These are phyloP conservation scores for Verbena officinalis DNA, from an alignment of 257 asterid genomes.

Conservation along the genomic window DNA sequence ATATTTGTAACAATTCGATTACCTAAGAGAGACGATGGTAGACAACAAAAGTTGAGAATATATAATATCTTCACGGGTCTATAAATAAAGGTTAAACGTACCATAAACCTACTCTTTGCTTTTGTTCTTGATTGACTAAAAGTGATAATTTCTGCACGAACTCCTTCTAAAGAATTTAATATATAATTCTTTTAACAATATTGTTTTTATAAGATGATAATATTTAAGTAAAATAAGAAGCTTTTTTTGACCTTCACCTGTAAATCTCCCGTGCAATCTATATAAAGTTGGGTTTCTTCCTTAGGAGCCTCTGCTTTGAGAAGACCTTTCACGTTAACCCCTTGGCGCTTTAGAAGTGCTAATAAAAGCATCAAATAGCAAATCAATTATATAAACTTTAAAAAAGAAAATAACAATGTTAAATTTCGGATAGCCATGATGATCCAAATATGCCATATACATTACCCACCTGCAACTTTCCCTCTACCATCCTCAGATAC, in stretches of 20 bases:
- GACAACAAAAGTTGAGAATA: constrained; percentile 3
- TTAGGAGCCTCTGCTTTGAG: constrained; percentile 87
- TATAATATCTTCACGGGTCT: background rate
- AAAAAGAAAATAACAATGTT: constrained; percentile 2
- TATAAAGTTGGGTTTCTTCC: constrained; percentile 81
- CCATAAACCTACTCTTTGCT: background rate
- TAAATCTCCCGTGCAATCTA: constrained; percentile 93
- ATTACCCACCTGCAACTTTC: constrained; percentile 92
- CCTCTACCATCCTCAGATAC: constrained; percentile 97
- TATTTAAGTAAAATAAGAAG: constrained; percentile 14
- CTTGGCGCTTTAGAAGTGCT: constrained; percentile 98
- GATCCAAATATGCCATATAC: constrained; percentile 18
- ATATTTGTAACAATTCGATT: background rate
- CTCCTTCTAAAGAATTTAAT: constrained; percentile 18
- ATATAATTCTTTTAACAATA: background rate
- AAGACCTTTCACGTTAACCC: constrained; percentile 92
- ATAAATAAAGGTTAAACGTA: background rate
- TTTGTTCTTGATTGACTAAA: background rate
- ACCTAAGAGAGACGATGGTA: constrained; percentile 5
- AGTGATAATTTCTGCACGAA: background rate
- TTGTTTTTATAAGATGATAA: constrained; percentile 11
- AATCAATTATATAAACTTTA: constrained; percentile 28
- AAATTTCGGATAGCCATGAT: constrained; percentile 26
- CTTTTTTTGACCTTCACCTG: constrained; percentile 58
- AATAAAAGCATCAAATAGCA: constrained; percentile 25